Evolutionary conservation across 2,329 filamentous ascomycete genomes (phyloP), one percentile per base, ranked within the genome.

Genomic region (Ophiostoma angusticollis): DNA sequence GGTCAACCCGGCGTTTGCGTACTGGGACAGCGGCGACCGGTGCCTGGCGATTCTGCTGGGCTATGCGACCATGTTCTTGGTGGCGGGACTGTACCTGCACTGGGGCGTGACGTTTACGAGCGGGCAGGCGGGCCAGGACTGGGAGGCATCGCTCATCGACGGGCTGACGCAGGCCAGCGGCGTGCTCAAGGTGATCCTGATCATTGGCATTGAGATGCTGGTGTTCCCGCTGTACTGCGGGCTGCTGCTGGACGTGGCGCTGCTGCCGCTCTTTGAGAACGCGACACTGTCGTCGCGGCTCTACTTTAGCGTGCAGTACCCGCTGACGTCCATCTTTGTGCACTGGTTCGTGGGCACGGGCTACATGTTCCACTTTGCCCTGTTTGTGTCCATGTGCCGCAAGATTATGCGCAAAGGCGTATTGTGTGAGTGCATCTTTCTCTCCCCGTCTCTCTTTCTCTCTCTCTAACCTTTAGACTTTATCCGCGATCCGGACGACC

Each of bases 281-380:
- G 80, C 85, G 1, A 87, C 82, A 1, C 60, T 95, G 37, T 70
- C 72, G 46, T 85, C 84, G 7, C 76, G 91, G 17, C 63, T 93
- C 37, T 64, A 76, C 4, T 98, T 94, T 52, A 84, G 84, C 2
- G 64, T 74, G 39, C 69, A 76, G 44, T 85, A 80, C 44, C 91
- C 91, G 0, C 71, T 89, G 48, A 95, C 86, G 1, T 94, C 89
- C 12, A 75, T 93, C 12, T 98, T 98, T 56, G 82, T 96, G 37
- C 91, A 98, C 58, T 98, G 91, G 91, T 98, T 98, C 54, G 80
- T 95, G 41, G 91, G 91, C 35, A 98, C 91, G 4, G 93, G 87
- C 46, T 98, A 98, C 60, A 98, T 98, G 93, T 98, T 98, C 62
- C 91, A 98, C 57, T 98, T 98, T 56, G 91, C 91, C 5, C 72